Evolutionary conservation across 495 filamentous ascomycete species (phyloP), one percentile per base, ranked within the genome.

Genomic region (Podospora conica): DNA sequence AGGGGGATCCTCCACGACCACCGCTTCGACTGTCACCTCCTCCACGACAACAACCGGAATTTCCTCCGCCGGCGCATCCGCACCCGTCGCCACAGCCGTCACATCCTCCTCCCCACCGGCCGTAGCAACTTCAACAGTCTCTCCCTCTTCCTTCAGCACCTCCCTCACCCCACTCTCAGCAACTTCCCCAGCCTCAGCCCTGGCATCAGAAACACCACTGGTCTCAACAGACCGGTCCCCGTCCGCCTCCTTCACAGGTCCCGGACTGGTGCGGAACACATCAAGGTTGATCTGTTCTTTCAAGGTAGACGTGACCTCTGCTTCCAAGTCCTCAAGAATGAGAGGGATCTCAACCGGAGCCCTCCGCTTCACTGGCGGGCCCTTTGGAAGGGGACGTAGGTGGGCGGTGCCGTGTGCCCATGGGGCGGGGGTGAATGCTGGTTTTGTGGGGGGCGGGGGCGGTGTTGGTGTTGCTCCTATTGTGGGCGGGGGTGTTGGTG

Each of bases 261-360:
- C 77, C 28, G 65, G 71, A 48, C 55, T 69, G 20, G 77, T 80
- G 29, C 70, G 75, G 53, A 82, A 82, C 28, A 81, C 54, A 58
- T 77, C 75, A 54, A 79, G 31, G 61, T 80, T 66, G 24, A 79
- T 67, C 27, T 57, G 66, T 0, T 29, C 55, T 11, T 65, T 65
- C 22, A 57, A 8, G 4, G 31, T 20, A 11, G 56, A 22, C 15
- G 27, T 12, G 7, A 15, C 12, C 0, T 24, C 28, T 10, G 15
- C 21, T 33, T 56, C 60, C 22, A 28, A 66, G 1, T 61, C 60
- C 24, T 57, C 67, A 15, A 54, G 22, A 15, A 55, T 23, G 1
- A 53, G 15, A 11, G 53, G 24, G 3, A 65, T 58, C 24, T 65
- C 53, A 6, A 63, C 12, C 33, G 65, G 40, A 12, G 7, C 56